A percentile compares a stretch with the other conserved stretches of the same genome.
phyloP scores from a whole-genome alignment of 2,329 filamentous ascomycete species.

The Neonectria ditissima region DNA sequence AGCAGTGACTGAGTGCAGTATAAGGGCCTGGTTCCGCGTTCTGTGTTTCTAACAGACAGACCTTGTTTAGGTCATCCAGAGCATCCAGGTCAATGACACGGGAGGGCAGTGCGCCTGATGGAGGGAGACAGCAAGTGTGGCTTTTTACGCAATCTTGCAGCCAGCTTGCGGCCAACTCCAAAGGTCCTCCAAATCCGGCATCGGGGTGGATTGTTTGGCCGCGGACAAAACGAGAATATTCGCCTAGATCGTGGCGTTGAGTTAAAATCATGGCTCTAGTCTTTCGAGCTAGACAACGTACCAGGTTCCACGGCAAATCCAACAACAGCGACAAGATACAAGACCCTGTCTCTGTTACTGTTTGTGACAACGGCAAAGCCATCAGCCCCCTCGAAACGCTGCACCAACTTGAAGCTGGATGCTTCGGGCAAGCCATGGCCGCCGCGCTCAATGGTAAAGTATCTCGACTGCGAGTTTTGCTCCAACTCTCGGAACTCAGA shows the following conservation, averaged over 20 bases:
- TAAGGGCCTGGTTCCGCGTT: not conserved
- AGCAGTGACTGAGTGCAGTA: slow-evolving; percentile 27
- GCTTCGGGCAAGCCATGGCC: slow-evolving; percentile 4
- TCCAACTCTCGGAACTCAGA: not conserved
- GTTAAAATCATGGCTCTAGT: too few species aligned
- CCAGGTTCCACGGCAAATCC: slow-evolving; percentile 23
- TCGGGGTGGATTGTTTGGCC: slow-evolving; percentile 5
- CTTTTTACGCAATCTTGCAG: not conserved
- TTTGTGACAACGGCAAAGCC: slow-evolving; percentile 16
- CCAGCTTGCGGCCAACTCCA: slow-evolving; percentile 3
- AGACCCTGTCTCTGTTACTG: not conserved
- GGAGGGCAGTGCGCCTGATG: slow-evolving; percentile 7
- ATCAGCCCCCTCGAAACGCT: slow-evolving; percentile 16
- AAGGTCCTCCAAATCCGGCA: not conserved
- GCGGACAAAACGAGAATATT: not conserved
- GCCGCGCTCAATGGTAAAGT: not conserved
- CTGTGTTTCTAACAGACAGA: slow-evolving; percentile 14
- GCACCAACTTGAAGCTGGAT: slow-evolving; percentile 12
- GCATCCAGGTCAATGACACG: slow-evolving; percentile 20
- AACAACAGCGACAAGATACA: slow-evolving; percentile 16
- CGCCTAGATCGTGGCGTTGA: not conserved
- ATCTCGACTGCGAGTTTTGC: not conserved
- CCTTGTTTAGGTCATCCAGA: not conserved
- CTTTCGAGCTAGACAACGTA: not conserved
- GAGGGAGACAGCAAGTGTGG: slow-evolving; percentile 5